Percentiles rank a stretch among this genome's conserved stretches.
Evolutionary conservation across 805 yeast genomes (phyloP).

Genomic region (Candida adriatica): DNA sequence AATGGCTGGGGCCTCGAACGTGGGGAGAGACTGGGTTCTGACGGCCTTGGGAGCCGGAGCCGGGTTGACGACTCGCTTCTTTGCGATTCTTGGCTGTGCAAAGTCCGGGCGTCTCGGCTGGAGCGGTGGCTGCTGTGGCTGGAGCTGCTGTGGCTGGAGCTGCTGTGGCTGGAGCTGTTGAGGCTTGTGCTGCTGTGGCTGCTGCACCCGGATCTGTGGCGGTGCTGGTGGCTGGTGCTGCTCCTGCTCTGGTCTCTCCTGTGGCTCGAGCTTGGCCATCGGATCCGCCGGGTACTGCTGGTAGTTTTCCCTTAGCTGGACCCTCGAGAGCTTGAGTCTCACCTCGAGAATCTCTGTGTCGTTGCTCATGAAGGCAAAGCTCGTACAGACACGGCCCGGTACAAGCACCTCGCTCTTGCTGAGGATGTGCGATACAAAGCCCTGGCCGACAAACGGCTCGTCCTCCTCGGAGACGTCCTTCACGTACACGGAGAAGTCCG

Average conservation of each 20-base stretch:
- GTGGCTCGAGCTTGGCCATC: background rate
- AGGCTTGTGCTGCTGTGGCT: conserved; percentile 7
- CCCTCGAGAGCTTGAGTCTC: conserved; percentile 36
- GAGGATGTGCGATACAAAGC: conserved; percentile 30
- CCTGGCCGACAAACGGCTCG: conserved; percentile 44
- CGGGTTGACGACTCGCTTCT: conserved; percentile 31
- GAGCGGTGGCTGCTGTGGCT: conserved; percentile 3
- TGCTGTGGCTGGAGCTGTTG: conserved; percentile 8
- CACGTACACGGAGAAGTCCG: conserved; percentile 40
- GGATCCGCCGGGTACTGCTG: no score
- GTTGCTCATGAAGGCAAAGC: conserved; percentile 36
- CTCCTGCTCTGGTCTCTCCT: background rate
- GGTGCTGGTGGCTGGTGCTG: background rate
- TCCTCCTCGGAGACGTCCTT: conserved; percentile 45
- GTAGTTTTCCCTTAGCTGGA: no score
- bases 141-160: background rate
- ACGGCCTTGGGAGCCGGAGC: conserved; percentile 41
- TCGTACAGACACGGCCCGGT: conserved; percentile 50
- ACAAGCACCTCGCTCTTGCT: conserved; percentile 33
- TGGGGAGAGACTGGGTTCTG: conserved; percentile 38
- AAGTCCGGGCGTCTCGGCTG: conserved; percentile 6
- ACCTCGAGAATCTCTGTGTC: conserved; percentile 49
- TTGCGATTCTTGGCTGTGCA: conserved; percentile 13
- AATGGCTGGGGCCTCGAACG: conserved; percentile 18
- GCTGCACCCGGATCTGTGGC: conserved; percentile 2